Percentiles rank a stretch among this genome's conserved stretches.
phyloP scores from a whole-genome alignment of 805 yeast genomes.

The Candida parachauliodes region DNA sequence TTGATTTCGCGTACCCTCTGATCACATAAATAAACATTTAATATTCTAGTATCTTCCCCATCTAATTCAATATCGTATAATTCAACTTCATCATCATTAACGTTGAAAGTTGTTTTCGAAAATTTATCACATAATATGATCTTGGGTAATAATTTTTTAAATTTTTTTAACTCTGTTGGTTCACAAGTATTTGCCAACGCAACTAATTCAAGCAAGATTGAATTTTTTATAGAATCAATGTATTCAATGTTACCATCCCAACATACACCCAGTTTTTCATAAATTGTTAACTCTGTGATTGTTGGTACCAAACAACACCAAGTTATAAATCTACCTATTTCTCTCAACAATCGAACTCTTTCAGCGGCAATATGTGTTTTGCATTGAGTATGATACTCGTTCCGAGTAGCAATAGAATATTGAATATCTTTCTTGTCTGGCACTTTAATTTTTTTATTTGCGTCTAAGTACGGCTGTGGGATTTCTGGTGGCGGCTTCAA shows the following conservation, averaged over 20 bases:
- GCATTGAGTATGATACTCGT: conserved; percentile 37
- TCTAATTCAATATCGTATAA: not conserved
- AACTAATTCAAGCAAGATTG: conserved; percentile 18
- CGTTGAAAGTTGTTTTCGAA: conserved; percentile 4
- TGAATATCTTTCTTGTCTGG: conserved; percentile 36
- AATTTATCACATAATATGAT: conserved; percentile 14
- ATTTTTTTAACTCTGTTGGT: conserved; percentile 10
- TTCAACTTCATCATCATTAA: conserved; percentile 5
- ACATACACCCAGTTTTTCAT: conserved; percentile 19
- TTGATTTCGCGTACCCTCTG: conserved; percentile 11
- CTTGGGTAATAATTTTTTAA: conserved; percentile 14
- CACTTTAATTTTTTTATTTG: conserved; percentile 34
- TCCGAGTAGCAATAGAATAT: conserved; percentile 25
- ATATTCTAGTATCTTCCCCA: conserved; percentile 2
- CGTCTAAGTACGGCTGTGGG: conserved; percentile 42
- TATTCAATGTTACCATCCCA: conserved; percentile 16
- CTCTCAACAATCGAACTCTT: conserved; percentile 33
- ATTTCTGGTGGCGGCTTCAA: conserved; percentile 39
- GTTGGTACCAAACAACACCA: conserved; percentile 25
- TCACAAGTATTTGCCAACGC: conserved; percentile 14
- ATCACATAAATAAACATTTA: conserved; percentile 18
- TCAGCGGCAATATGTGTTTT: conserved; percentile 42
- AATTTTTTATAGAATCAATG: conserved; percentile 14
- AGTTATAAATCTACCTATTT: conserved; percentile 27
- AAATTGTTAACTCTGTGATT: conserved; percentile 16